A percentile compares a stretch with the other conserved stretches of the same genome.
These are phyloP conservation scores for Chlamydomonas incerta DNA, from an alignment of 139 green algal species.

Conservation along the genomic window DNA sequence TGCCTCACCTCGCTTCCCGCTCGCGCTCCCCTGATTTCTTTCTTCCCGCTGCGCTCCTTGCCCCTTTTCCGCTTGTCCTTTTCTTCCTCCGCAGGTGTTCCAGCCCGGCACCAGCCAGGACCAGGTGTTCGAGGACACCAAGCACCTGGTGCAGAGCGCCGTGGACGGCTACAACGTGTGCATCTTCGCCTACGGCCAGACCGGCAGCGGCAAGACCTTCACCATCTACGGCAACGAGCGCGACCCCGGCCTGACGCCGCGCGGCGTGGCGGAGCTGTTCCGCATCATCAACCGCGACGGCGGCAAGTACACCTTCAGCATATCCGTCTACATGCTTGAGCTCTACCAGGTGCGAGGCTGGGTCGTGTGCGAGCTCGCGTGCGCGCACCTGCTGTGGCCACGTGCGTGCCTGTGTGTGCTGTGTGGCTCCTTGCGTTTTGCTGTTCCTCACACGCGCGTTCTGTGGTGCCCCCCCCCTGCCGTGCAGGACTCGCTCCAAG, in stretches of 20 bases:
- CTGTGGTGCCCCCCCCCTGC: too few species aligned
- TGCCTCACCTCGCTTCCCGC: too few species aligned
- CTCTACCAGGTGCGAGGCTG: slow-evolving; percentile 85
- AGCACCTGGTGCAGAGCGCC: slow-evolving; percentile 94
- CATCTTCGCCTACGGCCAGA: slow-evolving; percentile 90
- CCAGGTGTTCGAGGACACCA: slow-evolving; percentile 96
- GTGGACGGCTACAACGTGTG: slow-evolving; percentile 92
- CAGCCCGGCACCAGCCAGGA: slow-evolving; percentile 75
- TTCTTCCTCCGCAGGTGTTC: slow-evolving; percentile 71
- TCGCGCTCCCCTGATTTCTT: too few species aligned
- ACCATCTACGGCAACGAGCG: slow-evolving; percentile 88
- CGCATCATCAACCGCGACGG: slow-evolving; percentile 45
- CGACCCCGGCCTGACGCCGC: slow-evolving; percentile 87
- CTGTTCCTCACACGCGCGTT: too few species aligned
- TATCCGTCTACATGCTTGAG: slow-evolving; percentile 96
- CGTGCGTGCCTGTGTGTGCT: too few species aligned
- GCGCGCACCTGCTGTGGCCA: too few species aligned
- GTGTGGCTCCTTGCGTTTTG: too few species aligned
- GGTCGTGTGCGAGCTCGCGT: too few species aligned
- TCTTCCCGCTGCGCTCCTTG: too few species aligned
- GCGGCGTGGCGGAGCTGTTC: slow-evolving; percentile 93
- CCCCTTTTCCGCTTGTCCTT: background rate
- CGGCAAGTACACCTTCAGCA: slow-evolving; percentile 86
- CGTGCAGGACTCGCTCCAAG: slow-evolving; percentile 75
- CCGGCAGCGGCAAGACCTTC: slow-evolving; percentile 90